phyloP scores from a whole-genome alignment of 345 rosid species.

The sweet orange (Citrus sinensis) region DVS_A1.0 CM039169.1:32858001-32858500 shows the following conservation, averaged over 20 bases:
- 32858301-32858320: not conserved
- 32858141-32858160: not conserved
- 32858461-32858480: not conserved
- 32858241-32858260: not conserved
- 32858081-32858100: not conserved
- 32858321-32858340: not conserved
- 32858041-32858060: constrained; percentile 9
- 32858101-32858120: not conserved
- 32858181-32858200: not conserved
- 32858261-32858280: not conserved
- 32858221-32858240: not conserved
- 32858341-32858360: not conserved
- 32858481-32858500: not conserved
- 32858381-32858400: not conserved
- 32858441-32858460: not conserved
- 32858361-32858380: not conserved
- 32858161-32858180: too few species aligned
- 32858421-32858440: not conserved
- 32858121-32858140: not conserved
- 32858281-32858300: not conserved
- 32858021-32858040: constrained; percentile 22
- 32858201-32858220: not conserved
- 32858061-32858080: constrained; percentile 4
- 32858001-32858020: constrained; percentile 12
- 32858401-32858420: not conserved